phyloP scores from a whole-genome alignment of 352 stramenopile genomes.

The Phytophthora rubi region DNA sequence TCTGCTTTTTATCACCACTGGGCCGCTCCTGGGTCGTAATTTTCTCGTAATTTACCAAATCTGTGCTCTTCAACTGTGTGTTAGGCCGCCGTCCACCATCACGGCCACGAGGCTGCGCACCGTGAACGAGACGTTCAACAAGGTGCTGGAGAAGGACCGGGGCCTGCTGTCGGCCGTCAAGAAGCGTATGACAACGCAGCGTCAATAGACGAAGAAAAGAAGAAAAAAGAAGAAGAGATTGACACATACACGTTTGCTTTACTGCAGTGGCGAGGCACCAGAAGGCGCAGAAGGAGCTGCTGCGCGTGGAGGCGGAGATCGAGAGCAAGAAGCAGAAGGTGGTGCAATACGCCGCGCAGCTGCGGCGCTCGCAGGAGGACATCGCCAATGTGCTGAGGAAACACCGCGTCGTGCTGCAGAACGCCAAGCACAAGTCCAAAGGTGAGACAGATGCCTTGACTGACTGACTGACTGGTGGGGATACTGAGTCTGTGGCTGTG shows the following conservation, averaged over 20 bases:
- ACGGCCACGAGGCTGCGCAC: constrained; percentile 73
- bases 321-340: constrained; percentile 74
- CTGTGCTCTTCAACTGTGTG: constrained; percentile 3
- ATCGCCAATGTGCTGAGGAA: constrained; percentile 76
- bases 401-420: constrained; percentile 60
- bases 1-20: neutral
- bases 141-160: constrained; percentile 80
- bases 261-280: constrained; percentile 69
- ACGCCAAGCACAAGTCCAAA: constrained; percentile 66
- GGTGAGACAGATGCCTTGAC: constrained; percentile 15
- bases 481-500: constrained; percentile 1
- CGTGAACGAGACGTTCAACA: constrained; percentile 79
- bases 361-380: constrained; percentile 71
- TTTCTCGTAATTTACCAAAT: neutral
- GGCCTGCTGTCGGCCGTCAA: constrained; percentile 74
- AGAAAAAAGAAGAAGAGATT: too few species aligned
- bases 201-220: too few species aligned
- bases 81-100: constrained; percentile 76
- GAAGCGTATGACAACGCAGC: constrained; percentile 54
- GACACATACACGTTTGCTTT: too few species aligned
- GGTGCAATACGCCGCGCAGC: constrained; percentile 67
- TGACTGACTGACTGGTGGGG: neutral
- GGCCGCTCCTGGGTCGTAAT: too few species aligned
- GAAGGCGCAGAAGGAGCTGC: constrained; percentile 73
- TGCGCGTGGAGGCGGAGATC: constrained; percentile 63